phyloP scores from a whole-genome alignment of 2,329 filamentous ascomycete species.

The Paracorniculantispora psalliotae region DNA sequence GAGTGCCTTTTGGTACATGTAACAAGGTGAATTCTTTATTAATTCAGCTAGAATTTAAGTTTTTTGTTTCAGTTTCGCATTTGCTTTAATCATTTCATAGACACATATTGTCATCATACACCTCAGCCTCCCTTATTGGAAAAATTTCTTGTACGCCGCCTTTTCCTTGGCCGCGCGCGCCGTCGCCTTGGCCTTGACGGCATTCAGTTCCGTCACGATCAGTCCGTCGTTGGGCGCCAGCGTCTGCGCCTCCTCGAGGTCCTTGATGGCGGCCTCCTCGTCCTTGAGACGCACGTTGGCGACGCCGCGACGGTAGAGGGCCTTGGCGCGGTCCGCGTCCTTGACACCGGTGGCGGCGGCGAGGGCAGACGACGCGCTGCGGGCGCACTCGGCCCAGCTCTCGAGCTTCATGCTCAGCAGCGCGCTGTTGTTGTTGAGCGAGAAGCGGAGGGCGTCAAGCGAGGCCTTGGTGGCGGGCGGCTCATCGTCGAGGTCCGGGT shows the following conservation, averaged over 20 bases:
- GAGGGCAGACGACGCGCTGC: slow-evolving; percentile 68
- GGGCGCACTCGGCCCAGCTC: slow-evolving; percentile 64
- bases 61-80: no score
- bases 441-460: slow-evolving; percentile 72
- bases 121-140: slow-evolving; percentile 40
- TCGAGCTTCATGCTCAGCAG: slow-evolving; percentile 79
- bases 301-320: slow-evolving; percentile 74
- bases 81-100: no score
- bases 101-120: no score
- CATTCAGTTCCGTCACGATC: slow-evolving; percentile 67
- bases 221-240: slow-evolving; percentile 71
- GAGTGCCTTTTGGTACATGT: no score
- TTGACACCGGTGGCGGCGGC: slow-evolving; percentile 59
- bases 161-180: slow-evolving; percentile 82
- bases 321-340: slow-evolving; percentile 83
- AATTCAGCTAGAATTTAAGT: no score
- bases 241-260: slow-evolving; percentile 69
- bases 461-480: slow-evolving; percentile 60
- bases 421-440: slow-evolving; percentile 82
- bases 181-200: slow-evolving; percentile 71
- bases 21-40: no score
- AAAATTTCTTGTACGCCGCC: slow-evolving; percentile 90
- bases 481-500: slow-evolving; percentile 69
- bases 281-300: slow-evolving; percentile 75
- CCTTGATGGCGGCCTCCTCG: slow-evolving; percentile 72